Evolutionary conservation across 805 yeast species (phyloP).

Genomic region (Candida caryicola): DNA sequence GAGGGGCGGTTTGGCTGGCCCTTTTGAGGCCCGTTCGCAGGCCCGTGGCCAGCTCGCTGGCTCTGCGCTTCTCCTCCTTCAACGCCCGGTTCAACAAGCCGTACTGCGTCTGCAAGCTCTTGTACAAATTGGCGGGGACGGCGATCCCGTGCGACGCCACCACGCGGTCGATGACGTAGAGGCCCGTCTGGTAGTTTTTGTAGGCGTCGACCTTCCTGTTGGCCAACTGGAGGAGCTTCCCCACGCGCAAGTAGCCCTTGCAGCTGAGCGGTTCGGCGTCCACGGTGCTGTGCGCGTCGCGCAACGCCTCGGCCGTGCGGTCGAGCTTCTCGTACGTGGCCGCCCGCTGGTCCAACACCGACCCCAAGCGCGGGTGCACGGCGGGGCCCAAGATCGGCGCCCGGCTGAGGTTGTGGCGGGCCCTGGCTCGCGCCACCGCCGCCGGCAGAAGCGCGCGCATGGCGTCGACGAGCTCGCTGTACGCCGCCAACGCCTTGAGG

Average conservation of each 20-base stretch:
- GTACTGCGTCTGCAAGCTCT: conserved; percentile 23
- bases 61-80: conserved; percentile 10
- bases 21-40: neutral
- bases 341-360: conserved; percentile 45
- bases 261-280: conserved; percentile 43
- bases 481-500: conserved; percentile 25
- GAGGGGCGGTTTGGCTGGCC: neutral
- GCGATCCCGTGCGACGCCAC: conserved; percentile 21
- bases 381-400: conserved; percentile 28
- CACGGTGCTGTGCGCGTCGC: conserved; percentile 36
- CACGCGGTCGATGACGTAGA: conserved; percentile 33
- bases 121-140: conserved; percentile 32
- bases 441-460: conserved; percentile 14
- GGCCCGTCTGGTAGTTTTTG: conserved; percentile 34
- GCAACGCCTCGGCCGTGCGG: conserved; percentile 28
- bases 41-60: too few species aligned
- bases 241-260: conserved; percentile 47
- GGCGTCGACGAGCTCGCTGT: conserved; percentile 22
- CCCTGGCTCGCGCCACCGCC: conserved; percentile 14
- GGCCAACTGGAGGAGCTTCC: conserved; percentile 30
- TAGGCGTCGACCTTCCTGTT: conserved; percentile 34
- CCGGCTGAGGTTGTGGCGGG: conserved; percentile 18
- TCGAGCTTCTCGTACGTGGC: conserved; percentile 47
- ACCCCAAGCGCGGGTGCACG: conserved; percentile 36
- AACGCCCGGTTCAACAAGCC: conserved; percentile 19